Conservation (phyloP, 1,139 yeast genomes). For the Pichia terricola region DNA sequence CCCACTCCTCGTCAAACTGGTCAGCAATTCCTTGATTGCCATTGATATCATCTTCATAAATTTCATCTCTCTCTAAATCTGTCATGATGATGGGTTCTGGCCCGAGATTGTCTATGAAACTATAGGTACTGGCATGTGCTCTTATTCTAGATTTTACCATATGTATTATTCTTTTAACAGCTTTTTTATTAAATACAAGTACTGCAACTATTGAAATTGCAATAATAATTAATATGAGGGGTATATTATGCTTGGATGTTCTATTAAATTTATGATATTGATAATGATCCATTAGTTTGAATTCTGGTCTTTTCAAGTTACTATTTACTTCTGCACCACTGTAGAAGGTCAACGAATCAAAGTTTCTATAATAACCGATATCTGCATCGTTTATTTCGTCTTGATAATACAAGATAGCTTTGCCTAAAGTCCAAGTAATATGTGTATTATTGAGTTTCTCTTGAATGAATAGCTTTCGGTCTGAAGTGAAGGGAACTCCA, state of each 20-base stretch:
- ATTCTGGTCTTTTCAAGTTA: conserved; percentile 37
- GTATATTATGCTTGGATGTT: neutral
- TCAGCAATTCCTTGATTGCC: neutral
- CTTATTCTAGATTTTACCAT: no score
- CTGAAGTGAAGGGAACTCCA: conserved; percentile 31
- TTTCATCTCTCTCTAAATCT: conserved; percentile 8
- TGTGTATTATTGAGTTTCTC: no score
- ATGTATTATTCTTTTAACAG: neutral
- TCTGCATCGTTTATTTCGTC: conserved; percentile 8
- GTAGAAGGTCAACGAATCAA: conserved; percentile 37
- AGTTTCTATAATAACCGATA: conserved; percentile 42
- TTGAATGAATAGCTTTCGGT: no score
- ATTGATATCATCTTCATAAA: conserved; percentile 6
- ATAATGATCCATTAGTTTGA: conserved; percentile 20
- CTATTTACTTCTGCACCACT: conserved; percentile 45
- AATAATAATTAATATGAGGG: no score
- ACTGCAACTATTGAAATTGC: neutral
- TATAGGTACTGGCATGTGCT: no score
- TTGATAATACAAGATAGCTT: conserved; percentile 53
- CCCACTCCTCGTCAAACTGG: conserved; percentile 1
- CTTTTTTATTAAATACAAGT: no score
- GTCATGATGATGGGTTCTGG: conserved; percentile 5
- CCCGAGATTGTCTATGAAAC: neutral
- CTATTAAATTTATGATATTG: neutral
- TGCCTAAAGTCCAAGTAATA: conserved; percentile 70